Evolutionary conservation across 2,329 filamentous ascomycete species (phyloP).

Genomic region (Alternaria sp.): DNA sequence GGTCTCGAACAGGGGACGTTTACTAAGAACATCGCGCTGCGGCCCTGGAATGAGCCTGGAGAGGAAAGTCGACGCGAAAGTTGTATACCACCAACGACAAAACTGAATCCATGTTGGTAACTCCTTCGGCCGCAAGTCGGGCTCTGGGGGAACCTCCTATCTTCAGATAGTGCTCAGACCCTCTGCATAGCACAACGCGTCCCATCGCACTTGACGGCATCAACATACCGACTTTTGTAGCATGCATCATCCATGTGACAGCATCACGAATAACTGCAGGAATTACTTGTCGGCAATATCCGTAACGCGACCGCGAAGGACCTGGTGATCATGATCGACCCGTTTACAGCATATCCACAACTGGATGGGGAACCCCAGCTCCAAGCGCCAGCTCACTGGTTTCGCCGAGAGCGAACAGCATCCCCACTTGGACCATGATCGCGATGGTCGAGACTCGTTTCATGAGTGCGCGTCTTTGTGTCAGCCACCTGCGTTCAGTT

Average conservation of each 20-base stretch:
- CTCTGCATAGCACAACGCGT: neutral
- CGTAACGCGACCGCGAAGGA: slow-evolving; percentile 14
- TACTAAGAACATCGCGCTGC: neutral
- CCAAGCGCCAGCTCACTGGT: slow-evolving; percentile 13
- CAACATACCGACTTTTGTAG: neutral
- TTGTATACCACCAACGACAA: neutral
- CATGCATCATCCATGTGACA: slow-evolving; percentile 8
- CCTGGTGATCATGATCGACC: slow-evolving; percentile 32
- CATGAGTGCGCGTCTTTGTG: neutral
- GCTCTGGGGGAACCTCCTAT: neutral
- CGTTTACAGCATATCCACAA: slow-evolving; percentile 25
- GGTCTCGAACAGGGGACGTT: neutral
- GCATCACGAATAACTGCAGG: neutral
- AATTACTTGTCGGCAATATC: slow-evolving; percentile 1
- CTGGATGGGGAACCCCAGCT: slow-evolving; percentile 23
- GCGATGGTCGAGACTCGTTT: slow-evolving; percentile 8
- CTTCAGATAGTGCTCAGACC: slow-evolving; percentile 1
- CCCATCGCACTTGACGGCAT: neutral
- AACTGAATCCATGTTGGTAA: neutral
- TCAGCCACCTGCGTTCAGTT: neutral
- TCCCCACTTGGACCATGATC: slow-evolving; percentile 4
- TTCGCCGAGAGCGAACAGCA: slow-evolving; percentile 5
- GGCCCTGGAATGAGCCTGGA: neutral
- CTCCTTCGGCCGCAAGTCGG: neutral
- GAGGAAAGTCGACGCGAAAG: neutral